A percentile compares a stretch with the other conserved stretches of the same genome.
Conservation (phyloP, 2,329 filamentous ascomycete species). For the Davidsoniella eucalypti region DNA sequence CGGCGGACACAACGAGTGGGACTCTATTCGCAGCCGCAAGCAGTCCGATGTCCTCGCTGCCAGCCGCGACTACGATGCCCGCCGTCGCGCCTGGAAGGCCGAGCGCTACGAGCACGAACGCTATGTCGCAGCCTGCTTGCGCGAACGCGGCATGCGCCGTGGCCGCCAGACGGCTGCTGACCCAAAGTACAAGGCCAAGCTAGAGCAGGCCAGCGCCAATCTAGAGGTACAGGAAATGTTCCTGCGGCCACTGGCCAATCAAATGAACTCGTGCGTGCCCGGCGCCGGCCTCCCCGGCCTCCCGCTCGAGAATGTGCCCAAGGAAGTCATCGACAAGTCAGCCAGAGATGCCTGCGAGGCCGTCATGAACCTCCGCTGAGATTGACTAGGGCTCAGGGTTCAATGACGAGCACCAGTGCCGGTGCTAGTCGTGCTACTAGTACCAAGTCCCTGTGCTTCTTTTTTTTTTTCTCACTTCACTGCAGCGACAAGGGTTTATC, state of each 20-base stretch:
- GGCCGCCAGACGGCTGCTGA: not conserved
- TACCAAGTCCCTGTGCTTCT: not conserved
- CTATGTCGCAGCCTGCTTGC: conserved; percentile 7
- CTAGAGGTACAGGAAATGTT: conserved; percentile 11
- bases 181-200: conserved; percentile 3
- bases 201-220: conserved; percentile 7
- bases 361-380: conserved; percentile 10
- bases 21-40: conserved; percentile 1
- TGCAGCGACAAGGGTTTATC: too few relatives aligned
- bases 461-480: not conserved
- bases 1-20: not conserved
- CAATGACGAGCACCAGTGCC: not conserved
- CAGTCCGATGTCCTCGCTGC: not conserved
- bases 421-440: too few relatives aligned
- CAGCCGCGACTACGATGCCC: conserved; percentile 7
- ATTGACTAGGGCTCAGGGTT: not conserved
- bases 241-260: conserved; percentile 4
- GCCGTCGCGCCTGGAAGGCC: conserved; percentile 6
- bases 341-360: conserved; percentile 10
- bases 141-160: conserved; percentile 4
- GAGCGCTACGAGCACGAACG: conserved; percentile 10
- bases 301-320: not conserved
- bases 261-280: conserved; percentile 4
- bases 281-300: conserved; percentile 1
- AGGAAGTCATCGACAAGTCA: not conserved